These are phyloP conservation scores for Kuraishia molischiana DNA, from an alignment of 805 yeast species.

Conservation along the genomic window DNA sequence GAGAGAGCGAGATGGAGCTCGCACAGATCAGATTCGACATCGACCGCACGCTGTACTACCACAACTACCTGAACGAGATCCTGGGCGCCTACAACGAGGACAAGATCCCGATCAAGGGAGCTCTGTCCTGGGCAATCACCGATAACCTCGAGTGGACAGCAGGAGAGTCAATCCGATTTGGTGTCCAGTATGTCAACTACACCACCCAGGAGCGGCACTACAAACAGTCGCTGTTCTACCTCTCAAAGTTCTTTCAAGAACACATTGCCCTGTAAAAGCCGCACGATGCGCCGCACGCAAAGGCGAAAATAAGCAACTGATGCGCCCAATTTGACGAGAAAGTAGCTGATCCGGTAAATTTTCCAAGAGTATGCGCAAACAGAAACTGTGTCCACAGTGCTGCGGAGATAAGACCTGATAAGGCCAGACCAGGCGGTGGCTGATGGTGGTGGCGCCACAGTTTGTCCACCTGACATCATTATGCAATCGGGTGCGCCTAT, in stretches of 20 bases:
- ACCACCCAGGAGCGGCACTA: slow-evolving; percentile 17
- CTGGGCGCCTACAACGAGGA: slow-evolving; percentile 17
- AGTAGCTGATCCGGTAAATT: too few species aligned
- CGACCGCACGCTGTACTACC: slow-evolving; percentile 19
- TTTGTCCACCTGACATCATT: too few species aligned
- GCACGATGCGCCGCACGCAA: too few species aligned
- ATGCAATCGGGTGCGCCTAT: too few species aligned
- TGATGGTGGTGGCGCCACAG: too few species aligned
- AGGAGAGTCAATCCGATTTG: slow-evolving; percentile 13
- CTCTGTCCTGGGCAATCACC: slow-evolving; percentile 22
- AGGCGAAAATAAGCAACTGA: too few species aligned
- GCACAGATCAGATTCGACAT: slow-evolving; percentile 19
- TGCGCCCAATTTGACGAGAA: too few species aligned
- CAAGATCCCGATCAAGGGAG: slow-evolving; percentile 18
- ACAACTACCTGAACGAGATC: slow-evolving; percentile 17
- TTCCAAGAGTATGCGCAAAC: too few species aligned
- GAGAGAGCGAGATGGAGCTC: slow-evolving; percentile 16
- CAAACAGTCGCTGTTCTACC: slow-evolving; percentile 9
- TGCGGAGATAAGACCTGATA: too few species aligned
- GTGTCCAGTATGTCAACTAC: slow-evolving; percentile 18
- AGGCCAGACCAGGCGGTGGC: too few species aligned
- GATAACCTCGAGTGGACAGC: slow-evolving; percentile 25
- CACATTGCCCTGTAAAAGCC: too few species aligned
- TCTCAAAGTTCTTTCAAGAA: background rate
- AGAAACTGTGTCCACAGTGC: too few species aligned